Percentiles rank a stretch among this genome's conserved stretches.
Evolutionary conservation across 257 asterid genomes (phyloP).

Genomic region (Cinchona pubescens): DNA sequence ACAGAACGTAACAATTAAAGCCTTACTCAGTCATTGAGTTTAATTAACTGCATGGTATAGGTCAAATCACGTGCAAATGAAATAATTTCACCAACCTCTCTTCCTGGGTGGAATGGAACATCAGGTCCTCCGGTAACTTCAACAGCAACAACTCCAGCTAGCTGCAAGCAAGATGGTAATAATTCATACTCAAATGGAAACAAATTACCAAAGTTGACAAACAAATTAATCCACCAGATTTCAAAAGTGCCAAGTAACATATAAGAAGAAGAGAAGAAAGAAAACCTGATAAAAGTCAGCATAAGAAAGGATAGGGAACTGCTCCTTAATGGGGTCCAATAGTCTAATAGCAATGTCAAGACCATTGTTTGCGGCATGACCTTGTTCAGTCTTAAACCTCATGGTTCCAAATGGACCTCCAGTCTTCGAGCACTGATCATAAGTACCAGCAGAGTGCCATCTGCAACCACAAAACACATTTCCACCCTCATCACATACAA

Average conservation of each 20-base stretch:
- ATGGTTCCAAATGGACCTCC: slow-evolving; percentile 96
- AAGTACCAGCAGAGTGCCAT: slow-evolving; percentile 96
- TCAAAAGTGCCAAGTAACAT: background rate
- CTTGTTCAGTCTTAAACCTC: slow-evolving; percentile 63
- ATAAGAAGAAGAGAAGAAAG: background rate
- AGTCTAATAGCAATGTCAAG: slow-evolving; percentile 57
- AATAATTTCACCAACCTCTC: slow-evolving; percentile 46
- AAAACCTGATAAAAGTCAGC: slow-evolving; percentile 76
- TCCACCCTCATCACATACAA: background rate
- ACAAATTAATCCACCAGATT: background rate
- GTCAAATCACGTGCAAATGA: background rate
- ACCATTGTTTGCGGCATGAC: slow-evolving; percentile 73
- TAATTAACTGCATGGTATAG: background rate
- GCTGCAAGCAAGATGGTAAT: slow-evolving; percentile 29
- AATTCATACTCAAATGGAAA: too few relatives aligned
- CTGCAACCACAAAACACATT: slow-evolving; percentile 35
- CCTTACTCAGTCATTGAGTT: background rate
- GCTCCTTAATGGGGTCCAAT: slow-evolving; percentile 71
- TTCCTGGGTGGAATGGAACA: slow-evolving; percentile 81
- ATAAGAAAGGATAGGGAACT: slow-evolving; percentile 58
- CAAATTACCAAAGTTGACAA: background rate
- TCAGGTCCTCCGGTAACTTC: slow-evolving; percentile 97
- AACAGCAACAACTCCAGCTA: slow-evolving; percentile 93
- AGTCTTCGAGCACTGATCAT: slow-evolving; percentile 48
- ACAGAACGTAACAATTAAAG: background rate